Evolutionary conservation across 306 rosid species (phyloP).

Genomic region (Ammopiptanthus mongolicus): DNA sequence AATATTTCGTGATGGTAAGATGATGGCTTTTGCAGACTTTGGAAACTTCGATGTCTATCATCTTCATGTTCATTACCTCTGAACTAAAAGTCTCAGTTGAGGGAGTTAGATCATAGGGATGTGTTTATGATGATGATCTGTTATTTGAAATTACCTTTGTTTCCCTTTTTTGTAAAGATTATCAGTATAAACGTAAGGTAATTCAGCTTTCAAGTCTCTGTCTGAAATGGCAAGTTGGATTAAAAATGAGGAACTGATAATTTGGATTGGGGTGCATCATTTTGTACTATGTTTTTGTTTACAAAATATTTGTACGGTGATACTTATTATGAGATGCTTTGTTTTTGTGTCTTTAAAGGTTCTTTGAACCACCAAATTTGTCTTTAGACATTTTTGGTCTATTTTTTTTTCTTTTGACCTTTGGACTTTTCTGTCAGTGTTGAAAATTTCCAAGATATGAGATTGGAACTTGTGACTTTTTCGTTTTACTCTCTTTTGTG

Average conservation of each 20-base stretch:
- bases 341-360: slow-evolving; percentile 10
- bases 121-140: neutral
- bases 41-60: neutral
- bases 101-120: neutral
- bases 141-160: neutral
- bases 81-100: neutral
- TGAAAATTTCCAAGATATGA: neutral
- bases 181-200: neutral
- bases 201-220: neutral
- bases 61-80: neutral
- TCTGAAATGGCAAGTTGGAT: slow-evolving; percentile 9
- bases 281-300: neutral
- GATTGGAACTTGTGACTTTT: slow-evolving; percentile 8
- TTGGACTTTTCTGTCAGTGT: neutral
- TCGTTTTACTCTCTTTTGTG: neutral
- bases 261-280: neutral
- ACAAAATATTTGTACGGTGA: neutral
- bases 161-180: neutral
- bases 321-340: neutral
- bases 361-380: slow-evolving; percentile 7
- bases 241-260: neutral
- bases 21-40: neutral
- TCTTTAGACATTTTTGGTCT: neutral
- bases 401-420: neutral
- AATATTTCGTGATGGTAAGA: neutral